These are phyloP conservation scores for Nothomitra cinnamomea DNA, from an alignment of 2,329 filamentous ascomycete species.

Conservation along the genomic window DNA sequence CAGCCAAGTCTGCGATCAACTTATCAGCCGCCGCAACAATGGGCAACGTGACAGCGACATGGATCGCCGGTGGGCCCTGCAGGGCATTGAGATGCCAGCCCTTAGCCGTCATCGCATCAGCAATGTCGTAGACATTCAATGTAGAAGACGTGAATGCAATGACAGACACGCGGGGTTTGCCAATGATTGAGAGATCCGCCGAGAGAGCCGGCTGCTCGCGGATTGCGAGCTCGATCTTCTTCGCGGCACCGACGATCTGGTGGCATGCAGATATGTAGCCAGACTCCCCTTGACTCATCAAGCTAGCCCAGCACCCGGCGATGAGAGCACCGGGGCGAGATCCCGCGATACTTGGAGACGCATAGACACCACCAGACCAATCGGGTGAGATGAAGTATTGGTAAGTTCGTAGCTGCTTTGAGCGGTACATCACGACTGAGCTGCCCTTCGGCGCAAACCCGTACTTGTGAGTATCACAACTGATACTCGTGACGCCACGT, in stretches of 20 bases:
- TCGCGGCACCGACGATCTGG: constrained; percentile 73
- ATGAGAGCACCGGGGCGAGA: constrained; percentile 87
- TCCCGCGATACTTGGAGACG: constrained; percentile 78
- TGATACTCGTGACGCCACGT: constrained; percentile 87
- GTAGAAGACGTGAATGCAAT: constrained; percentile 71
- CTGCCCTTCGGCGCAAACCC: constrained; percentile 97
- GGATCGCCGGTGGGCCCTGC: constrained; percentile 80
- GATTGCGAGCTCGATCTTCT: constrained; percentile 64
- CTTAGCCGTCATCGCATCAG: constrained; percentile 65
- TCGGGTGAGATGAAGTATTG: constrained; percentile 95
- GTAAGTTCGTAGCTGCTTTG: constrained; percentile 57
- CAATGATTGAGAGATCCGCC: constrained; percentile 61
- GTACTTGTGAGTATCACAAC: constrained; percentile 96
- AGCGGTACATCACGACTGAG: constrained; percentile 82
- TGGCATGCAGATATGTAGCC: constrained; percentile 80
- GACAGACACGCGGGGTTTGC: constrained; percentile 74
- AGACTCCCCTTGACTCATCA: constrained; percentile 74
- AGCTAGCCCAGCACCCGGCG: constrained; percentile 83
- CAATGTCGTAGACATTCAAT: constrained; percentile 88
- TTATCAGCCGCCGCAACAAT: constrained; percentile 67
- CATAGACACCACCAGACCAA: constrained; percentile 93
- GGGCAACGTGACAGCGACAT: constrained; percentile 83
- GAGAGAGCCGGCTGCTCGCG: constrained; percentile 49
- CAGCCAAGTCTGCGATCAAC: constrained; percentile 52
- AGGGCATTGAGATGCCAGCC: constrained; percentile 96